These are phyloP conservation scores for Boletus reticuloceps DNA, from an alignment of 768 basidiomycete species.

Conservation along the genomic window DNA sequence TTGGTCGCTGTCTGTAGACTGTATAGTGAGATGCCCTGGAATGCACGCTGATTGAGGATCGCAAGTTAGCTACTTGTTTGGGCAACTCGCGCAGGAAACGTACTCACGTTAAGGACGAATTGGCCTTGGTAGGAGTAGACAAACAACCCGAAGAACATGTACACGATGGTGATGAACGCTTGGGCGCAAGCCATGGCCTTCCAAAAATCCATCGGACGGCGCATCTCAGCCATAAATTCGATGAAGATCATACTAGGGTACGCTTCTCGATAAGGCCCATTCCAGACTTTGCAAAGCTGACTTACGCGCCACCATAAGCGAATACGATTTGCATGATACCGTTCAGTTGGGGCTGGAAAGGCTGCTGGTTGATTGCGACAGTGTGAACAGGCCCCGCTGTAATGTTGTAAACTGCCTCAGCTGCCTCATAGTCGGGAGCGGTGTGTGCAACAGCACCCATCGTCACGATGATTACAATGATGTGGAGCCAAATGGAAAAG, in stretches of 20 bases:
- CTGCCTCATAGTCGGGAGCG: conserved; percentile 49
- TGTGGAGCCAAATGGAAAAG: conserved; percentile 49
- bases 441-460: conserved; percentile 61
- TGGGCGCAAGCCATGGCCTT: conserved; percentile 61
- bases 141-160: conserved; percentile 55
- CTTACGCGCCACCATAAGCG: conserved; percentile 50
- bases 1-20: conserved; percentile 37
- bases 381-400: conserved; percentile 21
- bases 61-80: not conserved
- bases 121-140: conserved; percentile 62
- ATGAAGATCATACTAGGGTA: conserved; percentile 29
- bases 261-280: conserved; percentile 22
- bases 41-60: conserved; percentile 24
- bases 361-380: conserved; percentile 14
- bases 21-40: conserved; percentile 33
- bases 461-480: conserved; percentile 52
- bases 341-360: conserved; percentile 41
- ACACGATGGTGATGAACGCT: conserved; percentile 49
- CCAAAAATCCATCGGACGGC: conserved; percentile 67
- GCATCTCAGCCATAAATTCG: conserved; percentile 63
- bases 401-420: conserved; percentile 33
- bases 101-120: conserved; percentile 37
- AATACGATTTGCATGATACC: conserved; percentile 68
- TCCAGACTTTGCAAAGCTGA: not conserved
- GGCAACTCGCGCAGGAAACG: not conserved